These are phyloP conservation scores for Leptographium flavum DNA, from an alignment of 2,329 filamentous ascomycete species.

Conservation along the genomic window DNA sequence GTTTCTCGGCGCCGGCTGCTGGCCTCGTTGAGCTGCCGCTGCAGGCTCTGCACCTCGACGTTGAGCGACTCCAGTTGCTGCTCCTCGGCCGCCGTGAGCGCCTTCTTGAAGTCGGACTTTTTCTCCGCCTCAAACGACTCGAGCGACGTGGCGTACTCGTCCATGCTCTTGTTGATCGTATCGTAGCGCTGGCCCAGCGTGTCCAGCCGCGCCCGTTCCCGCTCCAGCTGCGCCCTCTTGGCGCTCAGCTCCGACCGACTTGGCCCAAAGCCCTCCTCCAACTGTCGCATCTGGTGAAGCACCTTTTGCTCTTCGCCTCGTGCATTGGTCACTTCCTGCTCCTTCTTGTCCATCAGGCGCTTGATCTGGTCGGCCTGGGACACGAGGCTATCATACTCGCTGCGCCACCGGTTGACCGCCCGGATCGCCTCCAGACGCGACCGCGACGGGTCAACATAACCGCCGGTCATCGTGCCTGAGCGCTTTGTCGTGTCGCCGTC, in stretches of 20 bases:
- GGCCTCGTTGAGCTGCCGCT: conserved; percentile 62
- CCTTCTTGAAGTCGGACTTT: conserved; percentile 81
- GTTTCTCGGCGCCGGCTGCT: conserved; percentile 61
- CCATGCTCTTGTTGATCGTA: conserved; percentile 60
- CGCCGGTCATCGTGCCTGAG: conserved; percentile 87
- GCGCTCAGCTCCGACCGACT: conserved; percentile 61
- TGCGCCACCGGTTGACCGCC: conserved; percentile 58
- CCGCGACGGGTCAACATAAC: conserved; percentile 74
- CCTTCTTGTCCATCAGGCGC: conserved; percentile 58
- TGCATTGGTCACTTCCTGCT: conserved; percentile 81
- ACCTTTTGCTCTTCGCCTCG: conserved; percentile 71
- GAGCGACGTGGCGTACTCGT: conserved; percentile 61
- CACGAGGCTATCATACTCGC: conserved; percentile 55
- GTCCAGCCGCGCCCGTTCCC: conserved; percentile 59
- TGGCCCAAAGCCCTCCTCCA: conserved; percentile 71
- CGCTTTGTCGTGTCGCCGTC: conserved; percentile 93
- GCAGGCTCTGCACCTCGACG: conserved; percentile 54
- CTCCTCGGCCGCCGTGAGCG: conserved; percentile 71
- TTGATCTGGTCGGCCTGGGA: conserved; percentile 51
- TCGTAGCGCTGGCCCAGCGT: conserved; percentile 49
- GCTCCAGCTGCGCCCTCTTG: conserved; percentile 62
- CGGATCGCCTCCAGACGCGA: conserved; percentile 80
- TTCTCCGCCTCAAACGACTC: conserved; percentile 68
- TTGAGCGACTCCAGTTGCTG: conserved; percentile 60
- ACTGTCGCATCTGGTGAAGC: conserved; percentile 61